Percentiles rank a stretch among this genome's conserved stretches.
These are phyloP conservation scores for Aspergillus carbonarius DNA, from an alignment of 2,329 filamentous ascomycete species.

Conservation along the genomic window DNA sequence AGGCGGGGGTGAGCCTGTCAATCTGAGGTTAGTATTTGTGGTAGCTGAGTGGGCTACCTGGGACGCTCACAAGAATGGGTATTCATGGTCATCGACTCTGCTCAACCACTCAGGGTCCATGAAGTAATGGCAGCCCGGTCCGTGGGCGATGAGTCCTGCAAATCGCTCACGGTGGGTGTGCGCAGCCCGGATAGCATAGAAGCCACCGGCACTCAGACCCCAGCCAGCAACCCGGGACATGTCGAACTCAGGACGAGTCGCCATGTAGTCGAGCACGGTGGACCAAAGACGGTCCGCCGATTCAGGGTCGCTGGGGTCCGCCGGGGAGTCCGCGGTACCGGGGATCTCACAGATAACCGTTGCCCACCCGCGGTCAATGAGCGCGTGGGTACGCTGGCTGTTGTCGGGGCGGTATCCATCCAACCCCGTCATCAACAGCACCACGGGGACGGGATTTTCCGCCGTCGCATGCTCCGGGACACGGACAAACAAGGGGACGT, in stretches of 20 bases:
- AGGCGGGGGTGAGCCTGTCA: conserved; percentile 44
- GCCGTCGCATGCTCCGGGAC: conserved; percentile 51
- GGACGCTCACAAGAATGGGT: conserved; percentile 55
- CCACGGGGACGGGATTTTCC: conserved; percentile 48
- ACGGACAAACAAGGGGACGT: conserved; percentile 66
- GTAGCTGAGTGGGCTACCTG: too few species aligned
- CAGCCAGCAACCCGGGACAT: conserved; percentile 59
- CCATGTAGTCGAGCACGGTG: conserved; percentile 63
- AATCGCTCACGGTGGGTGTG: conserved; percentile 62
- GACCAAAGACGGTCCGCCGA: conserved; percentile 63
- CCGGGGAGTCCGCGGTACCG: conserved; percentile 67
- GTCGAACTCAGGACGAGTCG: conserved; percentile 53
- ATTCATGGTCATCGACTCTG: conserved; percentile 65
- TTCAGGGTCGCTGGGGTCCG: conserved; percentile 59
- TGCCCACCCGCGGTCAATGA: conserved; percentile 63
- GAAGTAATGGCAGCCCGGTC: conserved; percentile 63
- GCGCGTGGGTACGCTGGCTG: conserved; percentile 57
- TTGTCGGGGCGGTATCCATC: conserved; percentile 60
- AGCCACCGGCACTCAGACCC: conserved; percentile 66
- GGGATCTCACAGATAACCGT: conserved; percentile 64
- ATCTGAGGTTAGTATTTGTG: not conserved
- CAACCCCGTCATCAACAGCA: conserved; percentile 59
- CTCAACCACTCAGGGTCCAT: conserved; percentile 61
- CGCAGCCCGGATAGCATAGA: conserved; percentile 67
- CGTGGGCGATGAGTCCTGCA: conserved; percentile 60